Evolutionary conservation across 1,139 yeast genomes (phyloP).

Genomic region (Zygoascus meyerae): DNA sequence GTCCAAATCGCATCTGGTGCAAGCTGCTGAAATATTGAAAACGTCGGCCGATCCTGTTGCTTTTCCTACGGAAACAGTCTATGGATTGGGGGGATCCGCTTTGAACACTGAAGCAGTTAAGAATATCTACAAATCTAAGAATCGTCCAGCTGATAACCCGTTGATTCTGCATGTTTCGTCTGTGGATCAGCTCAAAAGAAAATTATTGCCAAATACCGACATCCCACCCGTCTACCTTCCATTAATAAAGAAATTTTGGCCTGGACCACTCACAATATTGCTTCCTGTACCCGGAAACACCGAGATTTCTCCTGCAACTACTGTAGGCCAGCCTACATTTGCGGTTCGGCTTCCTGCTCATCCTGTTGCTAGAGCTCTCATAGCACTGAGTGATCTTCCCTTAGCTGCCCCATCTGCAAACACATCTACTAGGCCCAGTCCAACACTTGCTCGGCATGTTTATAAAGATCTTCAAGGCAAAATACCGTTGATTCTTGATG

Average conservation of each 20-base stretch:
- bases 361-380: constrained; percentile 85
- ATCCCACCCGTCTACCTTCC: constrained; percentile 64
- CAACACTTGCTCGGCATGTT: constrained; percentile 84
- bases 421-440: constrained; percentile 92
- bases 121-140: constrained; percentile 78
- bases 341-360: constrained; percentile 87
- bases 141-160: constrained; percentile 93
- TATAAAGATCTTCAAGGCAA: constrained; percentile 67
- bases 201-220: constrained; percentile 43
- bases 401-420: constrained; percentile 97
- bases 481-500: constrained; percentile 85
- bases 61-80: constrained; percentile 95
- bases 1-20: constrained; percentile 45
- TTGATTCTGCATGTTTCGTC: constrained; percentile 85
- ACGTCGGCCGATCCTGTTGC: constrained; percentile 63
- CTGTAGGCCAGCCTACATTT: constrained; percentile 82
- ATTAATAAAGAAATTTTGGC: constrained; percentile 74
- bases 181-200: constrained; percentile 57
- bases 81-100: constrained; percentile 90
- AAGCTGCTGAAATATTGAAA: constrained; percentile 55
- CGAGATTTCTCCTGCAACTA: constrained; percentile 65
- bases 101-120: constrained; percentile 64
- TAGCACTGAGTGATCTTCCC: constrained; percentile 81
- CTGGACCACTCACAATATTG: constrained; percentile 88
- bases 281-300: constrained; percentile 52